Evolutionary conservation across 2,329 filamentous ascomycete genomes (phyloP).

Genomic region (Fusarium hainanense): DNA sequence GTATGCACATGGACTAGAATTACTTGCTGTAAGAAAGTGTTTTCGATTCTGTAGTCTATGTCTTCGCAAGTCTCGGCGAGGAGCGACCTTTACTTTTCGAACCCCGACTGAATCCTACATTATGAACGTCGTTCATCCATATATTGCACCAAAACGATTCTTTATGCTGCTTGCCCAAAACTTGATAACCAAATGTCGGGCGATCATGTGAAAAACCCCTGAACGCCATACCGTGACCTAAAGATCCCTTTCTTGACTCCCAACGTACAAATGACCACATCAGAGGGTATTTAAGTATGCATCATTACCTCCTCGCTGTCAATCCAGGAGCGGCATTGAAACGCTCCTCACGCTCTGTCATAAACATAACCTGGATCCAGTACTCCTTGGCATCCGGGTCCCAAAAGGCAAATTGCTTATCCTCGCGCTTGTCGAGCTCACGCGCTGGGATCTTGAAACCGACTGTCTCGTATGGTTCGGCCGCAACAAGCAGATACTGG

Average conservation of each 20-base stretch:
- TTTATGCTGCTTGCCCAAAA: background rate
- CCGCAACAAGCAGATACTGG: slow-evolving; percentile 94
- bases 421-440: slow-evolving; percentile 90
- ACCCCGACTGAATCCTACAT: background rate
- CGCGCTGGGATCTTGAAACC: slow-evolving; percentile 94
- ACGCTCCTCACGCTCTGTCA: slow-evolving; percentile 96
- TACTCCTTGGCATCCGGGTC: slow-evolving; percentile 97
- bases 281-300: background rate
- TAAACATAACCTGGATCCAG: slow-evolving; percentile 97
- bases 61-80: background rate
- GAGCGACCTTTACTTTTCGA: background rate
- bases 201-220: slow-evolving; percentile 13
- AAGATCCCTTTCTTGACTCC: slow-evolving; percentile 28
- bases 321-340: slow-evolving; percentile 75
- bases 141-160: background rate
- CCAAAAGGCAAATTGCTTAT: slow-evolving; percentile 93
- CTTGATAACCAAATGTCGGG: background rate
- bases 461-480: slow-evolving; percentile 98
- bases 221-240: slow-evolving; percentile 33
- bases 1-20: background rate
- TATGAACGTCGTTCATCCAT: background rate
- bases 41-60: background rate
- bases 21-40: background rate
- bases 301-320: slow-evolving; percentile 58
- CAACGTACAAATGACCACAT: slow-evolving; percentile 12